Evolutionary conservation across 345 rosid species (phyloP), one percentile per base, ranked within the genome.

Genomic region (Turritis glabra): DNA sequence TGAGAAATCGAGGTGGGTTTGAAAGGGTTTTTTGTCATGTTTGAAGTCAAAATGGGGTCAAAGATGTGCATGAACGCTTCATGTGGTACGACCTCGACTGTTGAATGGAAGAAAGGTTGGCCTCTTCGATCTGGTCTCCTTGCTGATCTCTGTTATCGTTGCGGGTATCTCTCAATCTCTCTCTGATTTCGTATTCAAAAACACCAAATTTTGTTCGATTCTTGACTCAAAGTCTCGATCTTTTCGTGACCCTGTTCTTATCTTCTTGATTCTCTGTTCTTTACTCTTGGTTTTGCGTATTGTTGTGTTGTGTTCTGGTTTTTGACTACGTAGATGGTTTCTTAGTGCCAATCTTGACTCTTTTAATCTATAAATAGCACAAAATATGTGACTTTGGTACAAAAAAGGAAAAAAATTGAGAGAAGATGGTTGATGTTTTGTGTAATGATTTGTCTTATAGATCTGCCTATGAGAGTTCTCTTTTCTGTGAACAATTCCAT

Each of bases 81-180:
- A 3, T 90, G 96, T 72, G 78, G 85, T 61, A 69, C 85, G 18
- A 77, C 82, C 6, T 63, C 73, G 18, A 81, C 84, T 69, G 82
- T 27, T 44, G 89, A 89, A 76, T 91, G 97, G 97, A 91, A 83
- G 77, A 86, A 77, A 67, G 98, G 96, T 1, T 93, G 97, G 98
- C 86, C 83, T 73, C 76, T 93, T 83, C 90, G 90, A 88, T 91
- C 97, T 69, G 96, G 94, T 51, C 85, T 81, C 46, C 79, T 69
- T 59, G 96, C 92, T 77, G 84, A 73, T 80, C 98, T 93, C 79
- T 93, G 98, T 79, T 79, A 44, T 69, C 76, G 75, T 70, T 93
- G 98, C 92, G 97, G 98, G 98, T 93, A 84, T 53, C 57, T 62
- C 40, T 78, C 53, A 72, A 46, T 64, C 37, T 19, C 10, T 37